Conservation (phyloP, 257 asterid genomes). For the Scutellaria baicalensis region DNA sequence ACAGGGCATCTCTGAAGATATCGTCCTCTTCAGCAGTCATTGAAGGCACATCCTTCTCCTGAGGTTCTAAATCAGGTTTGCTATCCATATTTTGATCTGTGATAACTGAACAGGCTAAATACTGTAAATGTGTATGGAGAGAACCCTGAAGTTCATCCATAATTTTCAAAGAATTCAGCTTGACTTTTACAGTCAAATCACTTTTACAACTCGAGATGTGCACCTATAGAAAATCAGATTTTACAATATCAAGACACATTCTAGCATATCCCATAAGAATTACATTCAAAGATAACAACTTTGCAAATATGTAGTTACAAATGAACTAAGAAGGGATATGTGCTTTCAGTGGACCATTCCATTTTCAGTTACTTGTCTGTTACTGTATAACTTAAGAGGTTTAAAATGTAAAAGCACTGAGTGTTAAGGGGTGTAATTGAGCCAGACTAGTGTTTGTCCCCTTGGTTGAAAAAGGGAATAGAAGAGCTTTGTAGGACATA, state of each 20-base stretch:
- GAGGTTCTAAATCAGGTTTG: slow-evolving; percentile 36
- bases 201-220: slow-evolving; percentile 62
- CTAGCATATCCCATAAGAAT: not conserved
- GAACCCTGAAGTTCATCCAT: slow-evolving; percentile 85
- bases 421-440: too few species aligned
- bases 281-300: not conserved
- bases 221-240: slow-evolving; percentile 49
- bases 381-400: too few species aligned
- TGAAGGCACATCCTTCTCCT: slow-evolving; percentile 34
- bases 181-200: slow-evolving; percentile 75
- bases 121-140: slow-evolving; percentile 51
- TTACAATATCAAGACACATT: slow-evolving; percentile 11
- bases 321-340: not conserved
- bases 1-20: slow-evolving; percentile 78
- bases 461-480: too few species aligned
- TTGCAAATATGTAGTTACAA: not conserved
- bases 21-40: slow-evolving; percentile 69
- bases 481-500: too few species aligned
- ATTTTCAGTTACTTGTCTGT: too few species aligned
- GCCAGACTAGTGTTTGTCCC: too few species aligned
- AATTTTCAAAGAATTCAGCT: slow-evolving; percentile 89
- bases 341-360: too few species aligned
- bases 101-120: slow-evolving; percentile 79
- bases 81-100: slow-evolving; percentile 42
- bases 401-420: too few species aligned